phyloP scores from a whole-genome alignment of 805 yeast genomes.

The Schizosaccharomyces japonicus region DNA sequence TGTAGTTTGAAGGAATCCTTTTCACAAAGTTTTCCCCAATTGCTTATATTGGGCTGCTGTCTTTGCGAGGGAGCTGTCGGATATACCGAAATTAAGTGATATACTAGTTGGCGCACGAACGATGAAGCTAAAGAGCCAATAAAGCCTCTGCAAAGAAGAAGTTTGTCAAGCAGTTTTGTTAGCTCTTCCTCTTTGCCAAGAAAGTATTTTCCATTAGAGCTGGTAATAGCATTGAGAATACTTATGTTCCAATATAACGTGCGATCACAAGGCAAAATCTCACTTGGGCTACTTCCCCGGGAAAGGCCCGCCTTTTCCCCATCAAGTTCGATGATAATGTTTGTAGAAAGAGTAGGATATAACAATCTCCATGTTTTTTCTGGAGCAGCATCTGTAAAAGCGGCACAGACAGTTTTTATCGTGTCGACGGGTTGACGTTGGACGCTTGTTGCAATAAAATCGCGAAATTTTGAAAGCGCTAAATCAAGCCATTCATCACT shows the following conservation, averaged over 20 bases:
- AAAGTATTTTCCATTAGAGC: background rate
- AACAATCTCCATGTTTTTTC: background rate
- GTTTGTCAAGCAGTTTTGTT: background rate
- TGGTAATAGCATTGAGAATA: background rate
- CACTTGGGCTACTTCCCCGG: background rate
- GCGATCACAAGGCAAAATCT: background rate
- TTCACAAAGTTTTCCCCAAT: background rate
- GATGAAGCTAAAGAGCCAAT: background rate
- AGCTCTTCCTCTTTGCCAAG: background rate
- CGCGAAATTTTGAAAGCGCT: background rate
- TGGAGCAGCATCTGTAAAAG: background rate
- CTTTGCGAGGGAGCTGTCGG: background rate
- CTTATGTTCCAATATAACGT: background rate
- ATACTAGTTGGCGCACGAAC: background rate
- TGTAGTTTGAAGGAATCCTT: background rate
- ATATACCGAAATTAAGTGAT: background rate
- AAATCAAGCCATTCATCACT: too few relatives aligned
- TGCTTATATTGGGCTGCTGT: too few relatives aligned
- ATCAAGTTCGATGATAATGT: background rate
- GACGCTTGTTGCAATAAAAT: background rate
- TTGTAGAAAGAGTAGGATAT: background rate
- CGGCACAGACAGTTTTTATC: background rate
- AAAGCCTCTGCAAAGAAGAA: background rate
- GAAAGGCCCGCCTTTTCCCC: background rate
- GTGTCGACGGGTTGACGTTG: background rate